A percentile compares a stretch with the other conserved stretches of the same genome.
Evolutionary conservation across 805 yeast genomes (phyloP).

Genomic region (Grigorovia transvaalensis): DNA sequence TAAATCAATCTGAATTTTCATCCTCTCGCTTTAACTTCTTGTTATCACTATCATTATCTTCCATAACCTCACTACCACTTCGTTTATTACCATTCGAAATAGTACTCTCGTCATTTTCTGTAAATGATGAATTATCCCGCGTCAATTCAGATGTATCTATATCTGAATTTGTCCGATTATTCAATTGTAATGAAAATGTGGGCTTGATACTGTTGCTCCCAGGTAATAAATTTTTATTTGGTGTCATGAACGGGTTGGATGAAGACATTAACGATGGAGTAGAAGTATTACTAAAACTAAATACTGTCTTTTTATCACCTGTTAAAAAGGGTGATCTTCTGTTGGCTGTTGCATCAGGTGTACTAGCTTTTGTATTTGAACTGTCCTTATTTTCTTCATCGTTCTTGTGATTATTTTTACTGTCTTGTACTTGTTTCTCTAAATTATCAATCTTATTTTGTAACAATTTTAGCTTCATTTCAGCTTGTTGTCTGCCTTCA

Average conservation of each 20-base stretch:
- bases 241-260: conserved; percentile 1
- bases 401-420: neutral
- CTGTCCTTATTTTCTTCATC: neutral
- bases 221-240: neutral
- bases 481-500: conserved; percentile 16
- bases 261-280: neutral
- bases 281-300: neutral
- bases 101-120: neutral
- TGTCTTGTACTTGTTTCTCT: conserved; percentile 7
- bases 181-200: conserved; percentile 3
- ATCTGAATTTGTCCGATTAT: neutral
- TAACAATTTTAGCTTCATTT: conserved; percentile 17
- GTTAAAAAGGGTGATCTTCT: neutral
- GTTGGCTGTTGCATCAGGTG: neutral
- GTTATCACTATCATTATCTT: neutral
- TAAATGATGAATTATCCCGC: conserved; percentile 1
- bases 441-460: conserved; percentile 23
- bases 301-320: neutral
- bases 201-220: conserved; percentile 1
- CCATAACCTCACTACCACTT: conserved; percentile 3
- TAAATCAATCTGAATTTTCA: neutral
- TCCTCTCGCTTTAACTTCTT: neutral
- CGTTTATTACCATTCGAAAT: conserved; percentile 9
- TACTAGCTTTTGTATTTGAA: neutral
- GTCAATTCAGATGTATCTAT: conserved; percentile 1